Base-by-base conservation (phyloP, 2,329 filamentous ascomycete genomes). In the Neospermospora avenae region DNA sequence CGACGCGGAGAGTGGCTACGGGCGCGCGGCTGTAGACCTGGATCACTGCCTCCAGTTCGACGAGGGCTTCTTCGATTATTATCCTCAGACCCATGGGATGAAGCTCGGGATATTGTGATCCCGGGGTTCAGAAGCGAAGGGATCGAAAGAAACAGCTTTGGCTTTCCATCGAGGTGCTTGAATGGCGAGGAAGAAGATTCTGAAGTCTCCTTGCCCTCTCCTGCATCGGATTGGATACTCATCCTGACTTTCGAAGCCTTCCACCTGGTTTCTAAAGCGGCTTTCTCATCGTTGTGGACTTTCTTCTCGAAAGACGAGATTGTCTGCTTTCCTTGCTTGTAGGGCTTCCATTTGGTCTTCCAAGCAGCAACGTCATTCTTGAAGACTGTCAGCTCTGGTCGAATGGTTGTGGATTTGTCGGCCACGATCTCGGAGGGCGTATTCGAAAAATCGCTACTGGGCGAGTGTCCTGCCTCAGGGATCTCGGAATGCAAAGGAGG, bases 31-130 rank as follows among this genome's bases (percentile, higher is more conserved):
- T 56, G 55, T 13, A 56, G 54, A 22, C 60, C 60, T 6, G 65
- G 63, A 22, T 67, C 66, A 58, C 64, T 68, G 20, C 51, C 66
- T 24, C 56, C 45, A 34, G 64, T 48, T 25, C 63, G 60, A 10
- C 61, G 61, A 13, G 41, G 52, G n/a, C 7, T 44, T 28, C 24
- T 55, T 16, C n/a, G 14, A 6, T 7, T 2, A 16, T n/a, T 22
- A 3, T 57, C 28, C 20, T 46, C 51, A 7, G 11, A 4, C 13
- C 35, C 37, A 5, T 13, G 11, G 44, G 56, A 55, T n/a, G 59
- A 51, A 28, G 54, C 35, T 56, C 57, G 52, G 8, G 52, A 48
- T n/a, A 61, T 16, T 25, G 25, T 59, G 4, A 63, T 57, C 4
- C 59, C 51, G 4, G 58, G 55, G n/a, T 59, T 58, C 13, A 42